phyloP scores from a whole-genome alignment of 257 asterid genomes.

The Anisodus tanguticus region DNA sequence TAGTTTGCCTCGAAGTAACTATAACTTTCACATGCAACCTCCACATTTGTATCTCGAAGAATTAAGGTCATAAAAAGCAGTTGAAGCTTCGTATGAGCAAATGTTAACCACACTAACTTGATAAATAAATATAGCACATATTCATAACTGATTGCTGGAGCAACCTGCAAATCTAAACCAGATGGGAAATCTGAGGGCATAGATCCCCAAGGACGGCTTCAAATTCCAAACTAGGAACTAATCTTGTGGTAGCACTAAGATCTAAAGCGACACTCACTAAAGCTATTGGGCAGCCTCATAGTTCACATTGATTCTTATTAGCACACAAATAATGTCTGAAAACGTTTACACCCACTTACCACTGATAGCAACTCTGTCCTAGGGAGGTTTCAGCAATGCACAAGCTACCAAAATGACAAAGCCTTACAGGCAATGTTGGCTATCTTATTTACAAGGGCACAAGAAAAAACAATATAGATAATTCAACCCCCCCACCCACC shows the following conservation, averaged over 20 bases:
- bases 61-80: neutral
- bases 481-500: neutral
- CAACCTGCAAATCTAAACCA: neutral
- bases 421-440: neutral
- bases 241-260: neutral
- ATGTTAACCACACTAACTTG: conserved; percentile 1
- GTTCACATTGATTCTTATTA: neutral
- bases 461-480: neutral
- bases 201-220: neutral
- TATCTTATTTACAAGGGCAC: neutral
- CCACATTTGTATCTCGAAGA: conserved; percentile 12
- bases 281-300: conserved; percentile 14
- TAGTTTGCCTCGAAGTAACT: neutral
- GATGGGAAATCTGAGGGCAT: neutral
- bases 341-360: neutral
- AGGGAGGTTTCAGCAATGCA: neutral
- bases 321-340: neutral
- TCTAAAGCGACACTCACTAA: neutral
- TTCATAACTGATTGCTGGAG: neutral
- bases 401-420: neutral
- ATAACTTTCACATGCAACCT: conserved; percentile 10
- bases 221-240: conserved; percentile 11
- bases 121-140: neutral
- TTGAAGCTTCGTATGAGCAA: neutral
- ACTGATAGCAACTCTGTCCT: neutral